Evolutionary conservation across 345 rosid species (phyloP).

Genomic region (Populus pruinosa): DNA sequence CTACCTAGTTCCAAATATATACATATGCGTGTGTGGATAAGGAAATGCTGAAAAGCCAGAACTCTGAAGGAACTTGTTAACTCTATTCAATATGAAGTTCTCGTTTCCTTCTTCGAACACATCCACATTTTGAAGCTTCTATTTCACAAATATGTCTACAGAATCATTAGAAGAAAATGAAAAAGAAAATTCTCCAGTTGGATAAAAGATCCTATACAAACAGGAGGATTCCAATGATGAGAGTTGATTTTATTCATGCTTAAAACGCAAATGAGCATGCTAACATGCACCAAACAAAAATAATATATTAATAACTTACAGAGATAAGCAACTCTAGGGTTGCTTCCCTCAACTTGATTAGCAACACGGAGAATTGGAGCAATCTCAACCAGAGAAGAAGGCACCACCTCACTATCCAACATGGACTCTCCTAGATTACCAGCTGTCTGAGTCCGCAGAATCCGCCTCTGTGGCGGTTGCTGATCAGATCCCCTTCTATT

Average conservation of each 20-base stretch:
- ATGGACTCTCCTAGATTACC: constrained; percentile 85
- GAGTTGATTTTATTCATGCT: neutral
- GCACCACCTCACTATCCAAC: constrained; percentile 95
- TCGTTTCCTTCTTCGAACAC: neutral
- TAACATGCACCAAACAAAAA: neutral
- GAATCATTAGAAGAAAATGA: too few species aligned
- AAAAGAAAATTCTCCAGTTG: too few species aligned
- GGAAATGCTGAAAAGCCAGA: neutral
- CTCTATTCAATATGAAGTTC: neutral
- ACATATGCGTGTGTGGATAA: neutral
- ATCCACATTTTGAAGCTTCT: too few species aligned
- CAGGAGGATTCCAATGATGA: too few species aligned
- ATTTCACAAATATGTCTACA: too few species aligned
- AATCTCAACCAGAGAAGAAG: constrained; percentile 87
- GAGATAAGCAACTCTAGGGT: constrained; percentile 93
- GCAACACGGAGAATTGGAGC: constrained; percentile 99
- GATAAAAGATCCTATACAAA: too few species aligned
- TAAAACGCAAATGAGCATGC: neutral
- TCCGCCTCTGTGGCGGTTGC: constrained; percentile 46
- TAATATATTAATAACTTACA: constrained; percentile 47
- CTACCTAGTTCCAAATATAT: neutral
- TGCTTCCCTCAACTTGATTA: constrained; percentile 86
- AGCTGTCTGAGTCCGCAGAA: constrained; percentile 80
- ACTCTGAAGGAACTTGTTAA: neutral
- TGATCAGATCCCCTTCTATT: constrained; percentile 41